Percentiles rank a stretch among this genome's conserved stretches.
Evolutionary conservation across 23 red algal genomes (phyloP).

Genomic region (Gracilaria gracilis): DNA sequence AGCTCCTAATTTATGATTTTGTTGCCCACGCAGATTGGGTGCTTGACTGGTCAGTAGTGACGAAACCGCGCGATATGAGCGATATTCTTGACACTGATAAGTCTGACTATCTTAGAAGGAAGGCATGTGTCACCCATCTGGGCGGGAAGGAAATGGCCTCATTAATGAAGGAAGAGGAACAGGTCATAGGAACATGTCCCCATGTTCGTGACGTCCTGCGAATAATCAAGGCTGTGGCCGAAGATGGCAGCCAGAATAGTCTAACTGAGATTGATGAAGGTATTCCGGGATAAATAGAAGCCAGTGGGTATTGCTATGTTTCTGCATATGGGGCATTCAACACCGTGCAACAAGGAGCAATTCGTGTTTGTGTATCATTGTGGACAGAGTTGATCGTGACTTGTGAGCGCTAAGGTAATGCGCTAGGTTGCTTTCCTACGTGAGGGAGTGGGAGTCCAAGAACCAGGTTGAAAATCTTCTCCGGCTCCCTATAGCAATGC

Average conservation of each 20-base stretch:
- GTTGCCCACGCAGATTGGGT: conserved; percentile 49
- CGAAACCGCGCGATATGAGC: conserved; percentile 26
- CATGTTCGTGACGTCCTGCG: conserved; percentile 35
- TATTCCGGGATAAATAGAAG: too few species aligned
- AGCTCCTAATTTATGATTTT: conserved; percentile 55
- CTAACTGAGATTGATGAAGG: neutral
- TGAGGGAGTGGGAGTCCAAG: conserved; percentile 33
- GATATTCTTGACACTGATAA: conserved; percentile 30
- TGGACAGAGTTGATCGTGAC: too few species aligned
- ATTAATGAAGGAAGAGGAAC: conserved; percentile 9
- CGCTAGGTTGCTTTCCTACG: conserved; percentile 17
- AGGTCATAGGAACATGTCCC: neutral
- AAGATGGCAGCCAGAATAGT: neutral
- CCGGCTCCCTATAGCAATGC: conserved; percentile 5
- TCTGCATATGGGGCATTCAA: neutral
- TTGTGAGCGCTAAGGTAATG: neutral
- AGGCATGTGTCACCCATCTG: neutral
- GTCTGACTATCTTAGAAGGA: conserved; percentile 21
- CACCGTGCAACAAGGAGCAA: neutral
- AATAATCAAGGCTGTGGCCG: conserved; percentile 3
- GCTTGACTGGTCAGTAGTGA: conserved; percentile 39
- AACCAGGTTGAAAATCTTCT: conserved; percentile 63
- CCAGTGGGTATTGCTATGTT: too few species aligned
- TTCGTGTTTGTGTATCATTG: neutral
- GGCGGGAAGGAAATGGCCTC: conserved; percentile 4